Percentiles rank a stretch among this genome's conserved stretches.
Conservation (phyloP, 805 yeast species). For the Starmerella geochares region DNA sequence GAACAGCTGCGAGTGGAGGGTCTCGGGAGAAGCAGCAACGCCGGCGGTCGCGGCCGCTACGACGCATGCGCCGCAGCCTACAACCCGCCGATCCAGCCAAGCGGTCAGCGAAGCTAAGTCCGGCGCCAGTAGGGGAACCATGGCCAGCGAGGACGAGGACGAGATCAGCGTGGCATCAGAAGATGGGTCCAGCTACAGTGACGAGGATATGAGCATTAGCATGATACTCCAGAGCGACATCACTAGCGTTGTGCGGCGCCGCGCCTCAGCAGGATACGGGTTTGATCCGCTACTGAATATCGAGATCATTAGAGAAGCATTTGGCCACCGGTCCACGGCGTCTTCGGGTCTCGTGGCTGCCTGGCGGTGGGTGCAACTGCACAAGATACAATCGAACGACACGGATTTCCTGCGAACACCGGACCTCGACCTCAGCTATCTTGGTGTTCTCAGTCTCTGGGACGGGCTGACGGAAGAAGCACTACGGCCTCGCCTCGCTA, state of each 20-base stretch:
- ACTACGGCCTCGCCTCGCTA: conserved; percentile 22
- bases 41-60: background rate
- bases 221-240: conserved; percentile 58
- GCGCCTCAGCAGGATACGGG: conserved; percentile 69
- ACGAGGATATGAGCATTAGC: conserved; percentile 22
- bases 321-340: conserved; percentile 32
- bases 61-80: background rate
- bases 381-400: conserved; percentile 45
- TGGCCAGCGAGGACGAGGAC: conserved; percentile 1
- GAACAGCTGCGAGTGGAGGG: background rate
- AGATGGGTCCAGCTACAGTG: conserved; percentile 12
- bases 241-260: conserved; percentile 54
- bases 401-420: conserved; percentile 53
- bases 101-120: background rate
- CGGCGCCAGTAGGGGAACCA: background rate
- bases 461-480: conserved; percentile 35
- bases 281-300: conserved; percentile 56
- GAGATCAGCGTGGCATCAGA: conserved; percentile 11
- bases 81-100: background rate
- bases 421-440: conserved; percentile 65
- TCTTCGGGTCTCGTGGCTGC: conserved; percentile 51
- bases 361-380: conserved; percentile 84
- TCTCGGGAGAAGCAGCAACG: background rate
- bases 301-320: conserved; percentile 32
- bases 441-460: conserved; percentile 89